phyloP scores from a whole-genome alignment of 1,284 basidiomycete genomes.

The Meripilus lineatus region DNA sequence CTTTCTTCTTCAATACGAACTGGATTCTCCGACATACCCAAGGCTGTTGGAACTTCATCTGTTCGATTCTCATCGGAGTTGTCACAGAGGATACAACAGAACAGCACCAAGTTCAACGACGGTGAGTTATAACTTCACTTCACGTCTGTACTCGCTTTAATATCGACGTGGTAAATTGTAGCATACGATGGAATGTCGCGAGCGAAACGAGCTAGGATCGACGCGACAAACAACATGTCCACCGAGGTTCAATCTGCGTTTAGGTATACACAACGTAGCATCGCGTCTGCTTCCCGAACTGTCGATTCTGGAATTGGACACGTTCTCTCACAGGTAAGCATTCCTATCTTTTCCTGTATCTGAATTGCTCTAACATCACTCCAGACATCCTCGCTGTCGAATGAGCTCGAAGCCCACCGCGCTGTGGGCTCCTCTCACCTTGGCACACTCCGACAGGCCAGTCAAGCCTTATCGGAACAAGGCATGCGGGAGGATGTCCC shows the following conservation, averaged over 20 bases:
- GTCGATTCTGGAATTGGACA: conserved; percentile 42
- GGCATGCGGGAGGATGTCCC: conserved; percentile 58
- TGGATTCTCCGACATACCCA: conserved; percentile 42
- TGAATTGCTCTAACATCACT: neutral
- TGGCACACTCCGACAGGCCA: conserved; percentile 42
- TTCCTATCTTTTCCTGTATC: neutral
- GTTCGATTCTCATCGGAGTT: conserved; percentile 49
- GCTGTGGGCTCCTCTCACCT: conserved; percentile 37
- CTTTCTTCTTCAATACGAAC: conserved; percentile 38
- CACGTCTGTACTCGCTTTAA: neutral
- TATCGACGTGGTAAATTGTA: conserved; percentile 17
- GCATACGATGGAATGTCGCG: conserved; percentile 58
- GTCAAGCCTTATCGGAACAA: conserved; percentile 48
- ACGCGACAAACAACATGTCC: conserved; percentile 46
- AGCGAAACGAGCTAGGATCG: conserved; percentile 63
- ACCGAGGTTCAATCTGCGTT: conserved; percentile 49
- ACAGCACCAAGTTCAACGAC: conserved; percentile 40
- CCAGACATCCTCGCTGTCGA: conserved; percentile 37
- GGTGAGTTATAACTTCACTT: conserved; percentile 34
- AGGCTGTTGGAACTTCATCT: conserved; percentile 41
- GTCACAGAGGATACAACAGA: conserved; percentile 41
- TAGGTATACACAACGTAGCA: conserved; percentile 41
- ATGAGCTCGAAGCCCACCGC: conserved; percentile 37
- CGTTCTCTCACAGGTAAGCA: conserved; percentile 46
- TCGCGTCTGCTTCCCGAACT: conserved; percentile 46